A percentile compares a stretch with the other conserved stretches of the same genome.
Evolutionary conservation across 139 green algal genomes (phyloP).

Genomic region (Micractinium conductrix): DNA sequence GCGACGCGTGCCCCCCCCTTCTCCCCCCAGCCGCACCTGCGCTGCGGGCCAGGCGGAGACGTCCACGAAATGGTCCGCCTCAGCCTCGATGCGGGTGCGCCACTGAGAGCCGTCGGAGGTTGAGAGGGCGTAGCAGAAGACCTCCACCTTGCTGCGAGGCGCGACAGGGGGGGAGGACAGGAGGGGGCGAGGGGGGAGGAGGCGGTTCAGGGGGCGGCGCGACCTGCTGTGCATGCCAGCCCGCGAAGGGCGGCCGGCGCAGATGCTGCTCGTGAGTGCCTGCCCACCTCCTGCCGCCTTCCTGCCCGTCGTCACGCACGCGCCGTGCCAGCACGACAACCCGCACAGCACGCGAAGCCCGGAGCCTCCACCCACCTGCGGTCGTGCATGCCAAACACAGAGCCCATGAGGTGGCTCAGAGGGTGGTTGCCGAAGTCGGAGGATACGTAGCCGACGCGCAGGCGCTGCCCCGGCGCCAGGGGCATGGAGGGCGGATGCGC

Average conservation of each 20-base stretch:
- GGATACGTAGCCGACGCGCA: conserved; percentile 81
- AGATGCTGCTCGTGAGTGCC: too few relatives aligned
- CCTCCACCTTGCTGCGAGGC: conserved; percentile 57
- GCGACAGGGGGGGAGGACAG: not conserved
- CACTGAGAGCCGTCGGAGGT: conserved; percentile 81
- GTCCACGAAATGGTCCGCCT: conserved; percentile 87
- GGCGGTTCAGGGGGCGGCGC: too few relatives aligned
- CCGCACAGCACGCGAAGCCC: not conserved
- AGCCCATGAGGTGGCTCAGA: conserved; percentile 90
- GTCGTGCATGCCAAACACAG: conserved; percentile 91
- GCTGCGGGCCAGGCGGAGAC: conserved; percentile 57
- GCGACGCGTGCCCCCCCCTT: too few relatives aligned
- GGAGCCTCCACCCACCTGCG: conserved; percentile 29
- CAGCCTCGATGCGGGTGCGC: conserved; percentile 74
- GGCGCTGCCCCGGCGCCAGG: conserved; percentile 59
- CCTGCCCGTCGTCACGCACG: not conserved
- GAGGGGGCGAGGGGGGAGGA: not conserved
- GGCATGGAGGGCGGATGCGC: conserved; percentile 57
- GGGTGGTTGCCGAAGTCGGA: conserved; percentile 95
- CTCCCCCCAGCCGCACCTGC: too few relatives aligned
- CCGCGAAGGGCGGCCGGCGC: too few relatives aligned
- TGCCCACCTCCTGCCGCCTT: not conserved
- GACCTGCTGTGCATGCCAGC: too few relatives aligned
- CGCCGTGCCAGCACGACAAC: not conserved
- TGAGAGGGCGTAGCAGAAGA: conserved; percentile 90